A percentile compares a stretch with the other conserved stretches of the same genome.
These are phyloP conservation scores for Hypoxylon sp. DNA, from an alignment of 2,329 filamentous ascomycete genomes.

Conservation along the genomic window DNA sequence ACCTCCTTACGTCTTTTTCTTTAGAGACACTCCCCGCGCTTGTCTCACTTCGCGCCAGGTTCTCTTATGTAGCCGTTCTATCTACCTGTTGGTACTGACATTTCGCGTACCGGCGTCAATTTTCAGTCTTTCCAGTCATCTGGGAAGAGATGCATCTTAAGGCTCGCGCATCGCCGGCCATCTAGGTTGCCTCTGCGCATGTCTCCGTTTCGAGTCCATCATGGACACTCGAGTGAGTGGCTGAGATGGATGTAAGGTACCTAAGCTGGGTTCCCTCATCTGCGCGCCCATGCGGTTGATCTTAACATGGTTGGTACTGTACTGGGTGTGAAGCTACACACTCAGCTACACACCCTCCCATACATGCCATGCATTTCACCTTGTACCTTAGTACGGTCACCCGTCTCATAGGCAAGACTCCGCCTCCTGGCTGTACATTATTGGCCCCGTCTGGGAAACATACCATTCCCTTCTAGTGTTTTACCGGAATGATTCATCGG, in stretches of 20 bases:
- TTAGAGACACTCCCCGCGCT: constrained; percentile 34
- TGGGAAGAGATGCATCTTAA: constrained; percentile 10
- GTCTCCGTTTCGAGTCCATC: constrained; percentile 27
- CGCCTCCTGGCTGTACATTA: constrained; percentile 47
- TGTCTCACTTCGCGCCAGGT: constrained; percentile 39
- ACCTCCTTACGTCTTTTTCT: constrained; percentile 24
- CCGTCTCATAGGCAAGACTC: constrained; percentile 46
- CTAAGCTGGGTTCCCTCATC: constrained; percentile 34
- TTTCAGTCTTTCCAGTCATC: constrained; percentile 20
- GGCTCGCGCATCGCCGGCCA: constrained; percentile 13
- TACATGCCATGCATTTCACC: constrained; percentile 33
- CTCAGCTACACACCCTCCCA: constrained; percentile 37
- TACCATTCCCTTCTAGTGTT: constrained; percentile 51
- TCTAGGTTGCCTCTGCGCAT: constrained; percentile 20
- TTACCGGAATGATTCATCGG: constrained; percentile 50
- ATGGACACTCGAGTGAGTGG: constrained; percentile 32
- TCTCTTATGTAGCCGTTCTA: neutral
- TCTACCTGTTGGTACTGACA: constrained; percentile 23
- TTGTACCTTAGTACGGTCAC: constrained; percentile 44
- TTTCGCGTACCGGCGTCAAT: constrained; percentile 1
- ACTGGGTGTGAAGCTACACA: constrained; percentile 38
- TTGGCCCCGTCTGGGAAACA: constrained; percentile 47
- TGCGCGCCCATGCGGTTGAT: constrained; percentile 28
- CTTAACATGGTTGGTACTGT: constrained; percentile 19
- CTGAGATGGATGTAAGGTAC: constrained; percentile 26